phyloP scores from a whole-genome alignment of 257 asterid species.

The Capsicum chinense region DNA sequence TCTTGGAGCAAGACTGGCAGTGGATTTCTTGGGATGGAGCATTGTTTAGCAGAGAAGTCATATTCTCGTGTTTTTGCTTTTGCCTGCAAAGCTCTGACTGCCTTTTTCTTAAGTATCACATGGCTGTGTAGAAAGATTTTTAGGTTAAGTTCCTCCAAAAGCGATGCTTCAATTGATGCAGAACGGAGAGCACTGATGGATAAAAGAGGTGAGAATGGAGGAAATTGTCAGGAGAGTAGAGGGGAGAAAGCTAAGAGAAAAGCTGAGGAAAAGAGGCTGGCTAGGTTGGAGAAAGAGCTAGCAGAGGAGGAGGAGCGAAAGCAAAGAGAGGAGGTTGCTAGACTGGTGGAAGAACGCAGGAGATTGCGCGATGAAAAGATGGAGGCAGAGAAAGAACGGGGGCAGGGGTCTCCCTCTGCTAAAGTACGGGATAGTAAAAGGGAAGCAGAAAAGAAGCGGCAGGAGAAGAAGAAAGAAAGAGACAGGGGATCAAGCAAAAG shows the following conservation, averaged over 20 bases:
- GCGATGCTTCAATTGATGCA: constrained; percentile 63
- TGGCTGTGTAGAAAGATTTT: constrained; percentile 91
- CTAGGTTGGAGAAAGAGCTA: constrained; percentile 91
- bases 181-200: constrained; percentile 64
- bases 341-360: constrained; percentile 94
- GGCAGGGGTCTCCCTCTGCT: constrained; percentile 61
- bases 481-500: constrained; percentile 90
- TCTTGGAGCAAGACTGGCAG: constrained; percentile 66
- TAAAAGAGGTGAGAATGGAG: constrained; percentile 69
- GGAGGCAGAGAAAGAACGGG: constrained; percentile 79
- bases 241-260: constrained; percentile 94
- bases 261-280: constrained; percentile 96
- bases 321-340: constrained; percentile 96
- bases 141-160: constrained; percentile 72
- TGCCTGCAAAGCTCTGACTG: constrained; percentile 60
- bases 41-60: constrained; percentile 76
- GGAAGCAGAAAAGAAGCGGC: constrained; percentile 80
- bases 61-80: constrained; percentile 68
- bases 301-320: constrained; percentile 97
- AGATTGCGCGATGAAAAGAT: constrained; percentile 74
- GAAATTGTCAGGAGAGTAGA: constrained; percentile 76
- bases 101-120: constrained; percentile 55
- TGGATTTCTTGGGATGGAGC: constrained; percentile 58
- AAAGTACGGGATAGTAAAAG: constrained; percentile 64
- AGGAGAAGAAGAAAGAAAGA: constrained; percentile 77